These are phyloP conservation scores for Aspergillus sp. DNA, from an alignment of 2,329 filamentous ascomycete genomes.

Conservation along the genomic window DNA sequence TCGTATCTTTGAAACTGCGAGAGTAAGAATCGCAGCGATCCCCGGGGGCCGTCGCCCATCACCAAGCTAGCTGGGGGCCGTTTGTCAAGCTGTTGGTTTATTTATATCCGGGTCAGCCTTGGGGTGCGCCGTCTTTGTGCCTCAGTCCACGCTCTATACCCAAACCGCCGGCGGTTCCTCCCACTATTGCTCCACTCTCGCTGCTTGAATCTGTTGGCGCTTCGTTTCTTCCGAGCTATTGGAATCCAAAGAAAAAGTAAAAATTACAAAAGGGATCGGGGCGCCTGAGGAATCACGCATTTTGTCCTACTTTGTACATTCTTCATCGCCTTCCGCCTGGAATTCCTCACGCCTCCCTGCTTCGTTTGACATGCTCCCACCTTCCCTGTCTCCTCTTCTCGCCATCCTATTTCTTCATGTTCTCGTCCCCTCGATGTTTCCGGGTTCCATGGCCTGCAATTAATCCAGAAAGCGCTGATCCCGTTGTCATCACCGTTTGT, in stretches of 20 bases:
- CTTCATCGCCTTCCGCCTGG: constrained; percentile 10
- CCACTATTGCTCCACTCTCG: constrained; percentile 1
- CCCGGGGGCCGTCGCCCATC: constrained; percentile 2
- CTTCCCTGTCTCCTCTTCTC: constrained; percentile 8
- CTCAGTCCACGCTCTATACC: not conserved
- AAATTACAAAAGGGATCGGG: constrained; percentile 2
- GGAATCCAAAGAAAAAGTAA: constrained; percentile 6
- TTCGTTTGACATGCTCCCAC: constrained; percentile 21
- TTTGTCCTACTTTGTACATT: constrained; percentile 21
- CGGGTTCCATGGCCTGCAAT: constrained; percentile 12
- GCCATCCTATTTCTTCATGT: constrained; percentile 14
- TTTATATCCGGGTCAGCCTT: not conserved
- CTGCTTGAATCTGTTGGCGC: constrained; percentile 1
- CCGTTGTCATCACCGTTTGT: not conserved
- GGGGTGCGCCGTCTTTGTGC: not conserved
- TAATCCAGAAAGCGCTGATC: not conserved
- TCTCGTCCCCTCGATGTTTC: not conserved
- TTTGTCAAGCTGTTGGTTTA: not conserved
- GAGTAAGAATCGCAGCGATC: not conserved
- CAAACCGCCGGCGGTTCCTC: not conserved
- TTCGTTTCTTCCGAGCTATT: constrained; percentile 9
- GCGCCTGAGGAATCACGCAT: not conserved
- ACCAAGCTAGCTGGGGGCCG: not conserved
- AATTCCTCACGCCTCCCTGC: constrained; percentile 8
- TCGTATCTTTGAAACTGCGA: constrained; percentile 3